Evolutionary conservation across 495 filamentous ascomycete genomes (phyloP).

Genomic region (Xylaria curta): DNA sequence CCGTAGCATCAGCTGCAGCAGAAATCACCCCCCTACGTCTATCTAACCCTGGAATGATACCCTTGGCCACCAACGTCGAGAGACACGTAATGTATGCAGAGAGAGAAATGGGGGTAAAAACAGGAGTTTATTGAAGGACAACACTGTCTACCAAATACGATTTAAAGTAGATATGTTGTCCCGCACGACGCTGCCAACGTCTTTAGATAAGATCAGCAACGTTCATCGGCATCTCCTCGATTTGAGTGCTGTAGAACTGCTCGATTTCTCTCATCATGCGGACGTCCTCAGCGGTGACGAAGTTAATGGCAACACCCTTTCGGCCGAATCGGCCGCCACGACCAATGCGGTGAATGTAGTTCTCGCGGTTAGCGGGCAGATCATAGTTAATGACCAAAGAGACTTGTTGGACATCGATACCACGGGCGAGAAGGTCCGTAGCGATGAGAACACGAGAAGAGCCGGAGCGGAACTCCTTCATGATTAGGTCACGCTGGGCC

Average conservation of each 20-base stretch:
- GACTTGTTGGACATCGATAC: constrained; percentile 99
- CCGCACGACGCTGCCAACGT: background rate
- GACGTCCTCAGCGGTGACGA: constrained; percentile 98
- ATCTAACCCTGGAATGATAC: constrained; percentile 30
- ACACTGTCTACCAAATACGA: no score
- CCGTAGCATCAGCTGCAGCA: constrained; percentile 32
- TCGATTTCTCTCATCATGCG: constrained; percentile 99
- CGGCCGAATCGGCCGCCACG: constrained; percentile 98
- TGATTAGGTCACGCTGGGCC: constrained; percentile 95
- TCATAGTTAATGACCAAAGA: constrained; percentile 99
- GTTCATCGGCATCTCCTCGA: constrained; percentile 89
- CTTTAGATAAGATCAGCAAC: constrained; percentile 70
- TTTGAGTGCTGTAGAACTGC: constrained; percentile 79
- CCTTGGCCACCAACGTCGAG: constrained; percentile 31
- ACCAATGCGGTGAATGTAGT: constrained; percentile 99
- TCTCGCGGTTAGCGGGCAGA: constrained; percentile 96
- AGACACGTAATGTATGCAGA: constrained; percentile 28
- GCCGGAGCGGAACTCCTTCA: constrained; percentile 99
- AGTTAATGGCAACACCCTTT: constrained; percentile 99
- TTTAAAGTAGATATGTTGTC: no score
- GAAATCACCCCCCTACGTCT: constrained; percentile 31
- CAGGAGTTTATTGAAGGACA: background rate
- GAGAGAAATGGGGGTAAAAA: constrained; percentile 21
- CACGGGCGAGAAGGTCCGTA: constrained; percentile 95
- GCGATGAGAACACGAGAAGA: constrained; percentile 98